These are phyloP conservation scores for Thelephora ganbajun DNA, from an alignment of 768 basidiomycete species.

Conservation along the genomic window DNA sequence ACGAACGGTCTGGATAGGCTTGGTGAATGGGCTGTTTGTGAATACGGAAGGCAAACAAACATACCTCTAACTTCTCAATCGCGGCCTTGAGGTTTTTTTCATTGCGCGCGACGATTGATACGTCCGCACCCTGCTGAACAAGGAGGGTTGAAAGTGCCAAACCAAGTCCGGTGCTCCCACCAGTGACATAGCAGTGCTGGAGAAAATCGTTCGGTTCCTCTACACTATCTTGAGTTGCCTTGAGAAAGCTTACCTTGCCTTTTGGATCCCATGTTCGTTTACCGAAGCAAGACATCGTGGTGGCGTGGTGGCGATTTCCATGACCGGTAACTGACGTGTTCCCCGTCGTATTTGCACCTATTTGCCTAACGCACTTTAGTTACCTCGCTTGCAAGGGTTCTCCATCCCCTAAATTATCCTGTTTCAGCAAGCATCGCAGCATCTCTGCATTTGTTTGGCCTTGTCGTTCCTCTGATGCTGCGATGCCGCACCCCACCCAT, in stretches of 20 bases:
- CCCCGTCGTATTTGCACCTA: no score
- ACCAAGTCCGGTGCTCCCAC: slow-evolving; percentile 73
- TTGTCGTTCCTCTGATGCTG: no score
- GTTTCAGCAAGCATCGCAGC: no score
- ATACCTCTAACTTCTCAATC: slow-evolving; percentile 49
- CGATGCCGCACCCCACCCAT: no score
- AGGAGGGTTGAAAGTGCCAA: slow-evolving; percentile 58
- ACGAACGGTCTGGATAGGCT: slow-evolving; percentile 30
- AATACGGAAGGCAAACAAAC: slow-evolving; percentile 8
- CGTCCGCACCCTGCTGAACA: slow-evolving; percentile 56
- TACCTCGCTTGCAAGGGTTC: no score
- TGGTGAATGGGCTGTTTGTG: not conserved
- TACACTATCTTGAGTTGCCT: not conserved
- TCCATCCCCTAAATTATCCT: no score
- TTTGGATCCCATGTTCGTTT: not conserved
- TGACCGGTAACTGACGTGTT: no score
- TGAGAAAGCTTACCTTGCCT: not conserved
- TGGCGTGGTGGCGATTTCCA: no score
- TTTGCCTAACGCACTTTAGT: no score
- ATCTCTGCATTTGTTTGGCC: no score
- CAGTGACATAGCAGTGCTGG: slow-evolving; percentile 79
- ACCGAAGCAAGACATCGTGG: not conserved
- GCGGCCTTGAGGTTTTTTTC: slow-evolving; percentile 49
- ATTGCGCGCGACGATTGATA: slow-evolving; percentile 76
- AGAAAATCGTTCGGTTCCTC: not conserved